Percentiles rank a stretch among this genome's conserved stretches.
phyloP scores from a whole-genome alignment of 108 stramenopile species.

The Skeletonema potamos region DNA sequence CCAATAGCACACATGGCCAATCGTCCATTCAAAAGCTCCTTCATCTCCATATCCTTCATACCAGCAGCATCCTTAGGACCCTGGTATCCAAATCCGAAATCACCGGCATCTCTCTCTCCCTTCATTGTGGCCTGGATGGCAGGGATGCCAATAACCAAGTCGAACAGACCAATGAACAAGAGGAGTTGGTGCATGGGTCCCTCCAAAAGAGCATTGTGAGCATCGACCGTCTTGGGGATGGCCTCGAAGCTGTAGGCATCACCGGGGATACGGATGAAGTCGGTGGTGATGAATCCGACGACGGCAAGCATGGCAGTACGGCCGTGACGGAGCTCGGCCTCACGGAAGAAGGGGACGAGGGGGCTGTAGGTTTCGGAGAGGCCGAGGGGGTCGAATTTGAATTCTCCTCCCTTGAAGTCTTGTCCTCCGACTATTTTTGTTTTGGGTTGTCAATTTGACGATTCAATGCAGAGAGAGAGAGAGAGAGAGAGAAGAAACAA shows the following conservation, averaged over 20 bases:
- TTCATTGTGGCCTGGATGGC: conserved; percentile 68
- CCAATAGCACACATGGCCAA: conserved; percentile 93
- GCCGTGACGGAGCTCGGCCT: conserved; percentile 85
- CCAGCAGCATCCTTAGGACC: conserved; percentile 51
- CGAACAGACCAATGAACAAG: conserved; percentile 71
- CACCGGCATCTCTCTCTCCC: conserved; percentile 76
- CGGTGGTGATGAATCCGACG: conserved; percentile 80
- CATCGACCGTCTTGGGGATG: conserved; percentile 79
- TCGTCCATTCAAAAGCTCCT: conserved; percentile 64
- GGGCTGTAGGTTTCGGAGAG: conserved; percentile 66
- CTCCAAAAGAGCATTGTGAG: conserved; percentile 69
- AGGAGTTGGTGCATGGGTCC: conserved; percentile 81
- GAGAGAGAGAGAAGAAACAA: not conserved
- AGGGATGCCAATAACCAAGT: conserved; percentile 54
- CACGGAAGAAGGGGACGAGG: conserved; percentile 79
- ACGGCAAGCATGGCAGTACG: conserved; percentile 91
- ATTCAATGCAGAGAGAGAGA: not conserved
- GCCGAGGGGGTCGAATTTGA: conserved; percentile 68
- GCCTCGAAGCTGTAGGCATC: conserved; percentile 78
- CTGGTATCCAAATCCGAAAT: conserved; percentile 74
- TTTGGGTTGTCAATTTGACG: not conserved
- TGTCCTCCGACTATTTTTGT: conserved; percentile 32
- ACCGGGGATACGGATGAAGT: conserved; percentile 87
- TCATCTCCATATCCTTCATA: conserved; percentile 52
- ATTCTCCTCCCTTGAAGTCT: conserved; percentile 57